These are phyloP conservation scores for Rhinocladiella mackenziei DNA, from an alignment of 2,329 filamentous ascomycete genomes.

Conservation along the genomic window DNA sequence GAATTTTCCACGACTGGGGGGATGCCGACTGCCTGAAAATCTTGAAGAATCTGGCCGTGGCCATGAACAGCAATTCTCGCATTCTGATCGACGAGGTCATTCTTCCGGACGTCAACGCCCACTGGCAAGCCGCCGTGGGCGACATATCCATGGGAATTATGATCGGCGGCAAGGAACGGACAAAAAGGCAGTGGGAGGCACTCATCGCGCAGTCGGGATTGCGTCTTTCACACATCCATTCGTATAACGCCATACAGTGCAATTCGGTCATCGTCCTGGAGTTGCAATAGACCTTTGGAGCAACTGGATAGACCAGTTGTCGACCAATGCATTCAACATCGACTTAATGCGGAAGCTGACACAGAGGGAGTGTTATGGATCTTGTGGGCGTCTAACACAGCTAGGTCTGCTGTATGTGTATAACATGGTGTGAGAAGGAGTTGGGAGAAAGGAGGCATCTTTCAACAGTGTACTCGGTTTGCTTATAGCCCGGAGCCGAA, in stretches of 20 bases:
- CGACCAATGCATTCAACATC: no score
- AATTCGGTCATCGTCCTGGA: conserved; percentile 13
- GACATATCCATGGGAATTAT: conserved; percentile 41
- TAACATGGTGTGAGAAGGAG: no score
- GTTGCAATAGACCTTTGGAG: not conserved
- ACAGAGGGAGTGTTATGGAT: no score
- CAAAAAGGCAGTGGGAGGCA: conserved; percentile 35
- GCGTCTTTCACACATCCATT: conserved; percentile 6
- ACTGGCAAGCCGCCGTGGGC: conserved; percentile 33
- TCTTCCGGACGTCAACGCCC: conserved; percentile 36
- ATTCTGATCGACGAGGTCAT: conserved; percentile 47
- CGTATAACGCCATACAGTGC: conserved; percentile 8
- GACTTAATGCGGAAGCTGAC: no score
- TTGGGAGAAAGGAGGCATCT: no score
- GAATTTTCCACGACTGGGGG: conserved; percentile 33
- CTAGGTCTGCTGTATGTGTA: no score
- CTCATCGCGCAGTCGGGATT: conserved; percentile 26
- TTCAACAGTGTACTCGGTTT: no score
- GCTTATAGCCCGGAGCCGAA: no score
- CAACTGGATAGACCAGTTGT: no score
- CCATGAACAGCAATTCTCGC: conserved; percentile 36
- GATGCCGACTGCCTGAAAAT: conserved; percentile 33
- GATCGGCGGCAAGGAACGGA: conserved; percentile 37
- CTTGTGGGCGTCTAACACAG: no score
- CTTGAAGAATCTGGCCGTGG: conserved; percentile 34